Evolutionary conservation across 2,329 filamentous ascomycete species (phyloP).

Genomic region (Calonectria pseudoturangicola): DNA sequence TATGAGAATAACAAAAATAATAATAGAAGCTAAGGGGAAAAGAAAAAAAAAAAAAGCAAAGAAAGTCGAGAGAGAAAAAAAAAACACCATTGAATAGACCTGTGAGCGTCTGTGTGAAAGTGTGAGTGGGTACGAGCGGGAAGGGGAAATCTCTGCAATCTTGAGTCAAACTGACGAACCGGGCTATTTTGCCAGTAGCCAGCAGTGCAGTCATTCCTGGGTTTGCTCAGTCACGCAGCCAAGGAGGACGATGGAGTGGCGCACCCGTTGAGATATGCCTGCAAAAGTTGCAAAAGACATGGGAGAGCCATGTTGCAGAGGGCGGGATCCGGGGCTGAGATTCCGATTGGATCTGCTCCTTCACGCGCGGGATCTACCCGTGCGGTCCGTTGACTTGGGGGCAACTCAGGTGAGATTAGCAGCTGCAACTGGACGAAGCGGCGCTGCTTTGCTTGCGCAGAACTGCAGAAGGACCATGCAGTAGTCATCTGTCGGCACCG

Average conservation of each 20-base stretch:
- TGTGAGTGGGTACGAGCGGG: conserved; percentile 21
- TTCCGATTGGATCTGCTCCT: conserved; percentile 40
- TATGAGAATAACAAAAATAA: neutral
- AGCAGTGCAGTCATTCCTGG: conserved; percentile 2
- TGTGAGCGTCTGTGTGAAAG: neutral
- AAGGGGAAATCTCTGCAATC: conserved; percentile 28
- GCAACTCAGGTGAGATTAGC: conserved; percentile 23
- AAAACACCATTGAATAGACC: neutral
- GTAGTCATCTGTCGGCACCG: neutral
- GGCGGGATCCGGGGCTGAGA: conserved; percentile 26
- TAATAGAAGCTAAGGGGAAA: neutral
- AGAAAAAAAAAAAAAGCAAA: neutral
- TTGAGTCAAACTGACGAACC: conserved; percentile 32
- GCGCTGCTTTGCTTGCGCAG: neutral
- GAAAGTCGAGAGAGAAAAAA: neutral
- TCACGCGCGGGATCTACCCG: conserved; percentile 42
- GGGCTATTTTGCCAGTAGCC: conserved; percentile 25
- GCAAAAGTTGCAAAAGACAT: conserved; percentile 7
- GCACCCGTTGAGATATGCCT: conserved; percentile 30
- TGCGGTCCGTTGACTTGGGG: conserved; percentile 36
- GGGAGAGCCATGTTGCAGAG: conserved; percentile 21
- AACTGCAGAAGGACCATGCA: conserved; percentile 13
- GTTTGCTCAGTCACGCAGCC: conserved; percentile 7
- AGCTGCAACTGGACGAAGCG: conserved; percentile 2
- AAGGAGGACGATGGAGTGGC: conserved; percentile 12